Evolutionary conservation across 805 yeast species (phyloP).

Genomic region (Metschnikowia henanensis): DNA sequence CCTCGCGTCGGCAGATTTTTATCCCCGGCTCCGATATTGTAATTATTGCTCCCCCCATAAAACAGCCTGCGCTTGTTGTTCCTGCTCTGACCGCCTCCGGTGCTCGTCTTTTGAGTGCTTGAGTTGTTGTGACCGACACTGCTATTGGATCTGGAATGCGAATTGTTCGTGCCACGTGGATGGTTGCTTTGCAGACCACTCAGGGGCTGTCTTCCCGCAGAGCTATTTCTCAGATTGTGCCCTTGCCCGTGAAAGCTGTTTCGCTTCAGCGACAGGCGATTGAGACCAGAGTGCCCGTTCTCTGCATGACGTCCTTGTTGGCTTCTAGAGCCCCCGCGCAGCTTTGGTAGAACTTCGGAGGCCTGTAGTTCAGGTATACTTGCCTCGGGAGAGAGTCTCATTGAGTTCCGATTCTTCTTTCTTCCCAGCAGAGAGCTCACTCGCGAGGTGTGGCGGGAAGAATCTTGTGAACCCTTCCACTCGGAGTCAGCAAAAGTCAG

Average conservation of each 20-base stretch:
- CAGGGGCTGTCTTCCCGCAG: conserved; percentile 9
- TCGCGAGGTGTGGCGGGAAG: conserved; percentile 4
- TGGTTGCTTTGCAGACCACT: conserved; percentile 9
- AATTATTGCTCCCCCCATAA: conserved; percentile 26
- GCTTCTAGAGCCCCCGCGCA: conserved; percentile 5
- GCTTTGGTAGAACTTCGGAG: conserved; percentile 14
- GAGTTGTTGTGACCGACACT: conserved; percentile 3
- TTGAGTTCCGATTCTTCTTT: conserved; percentile 35
- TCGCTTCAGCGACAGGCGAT: conserved; percentile 10
- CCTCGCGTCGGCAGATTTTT: neutral
- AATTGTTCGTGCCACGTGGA: conserved; percentile 1
- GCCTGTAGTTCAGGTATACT: conserved; percentile 19
- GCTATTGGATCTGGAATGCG: conserved; percentile 1
- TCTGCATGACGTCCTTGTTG: conserved; percentile 1
- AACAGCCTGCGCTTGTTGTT: conserved; percentile 32
- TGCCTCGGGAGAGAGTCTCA: conserved; percentile 25
- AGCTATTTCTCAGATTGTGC: conserved; percentile 4
- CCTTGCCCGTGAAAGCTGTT: conserved; percentile 6
- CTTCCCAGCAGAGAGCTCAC: conserved; percentile 8
- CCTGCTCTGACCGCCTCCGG: conserved; percentile 14
- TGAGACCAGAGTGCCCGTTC: conserved; percentile 4
- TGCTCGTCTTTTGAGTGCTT: conserved; percentile 6
- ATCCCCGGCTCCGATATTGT: conserved; percentile 9
- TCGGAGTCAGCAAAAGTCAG: conserved; percentile 6
- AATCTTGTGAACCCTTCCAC: conserved; percentile 1